Conservation (phyloP, 2,329 filamentous ascomycete species). For the Scytalidium sp. region DNA sequence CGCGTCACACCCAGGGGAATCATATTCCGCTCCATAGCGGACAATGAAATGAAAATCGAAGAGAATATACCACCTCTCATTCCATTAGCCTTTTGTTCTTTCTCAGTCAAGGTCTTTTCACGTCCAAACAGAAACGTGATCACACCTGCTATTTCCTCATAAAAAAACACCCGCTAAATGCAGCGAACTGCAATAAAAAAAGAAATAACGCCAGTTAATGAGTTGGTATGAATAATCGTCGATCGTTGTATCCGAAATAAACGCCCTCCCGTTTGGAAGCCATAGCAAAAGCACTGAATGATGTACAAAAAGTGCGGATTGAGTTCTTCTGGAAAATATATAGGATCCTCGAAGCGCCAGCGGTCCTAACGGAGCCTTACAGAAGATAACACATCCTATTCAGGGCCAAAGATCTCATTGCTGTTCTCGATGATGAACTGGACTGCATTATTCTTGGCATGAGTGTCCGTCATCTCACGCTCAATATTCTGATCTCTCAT, state of each 20-base stretch:
- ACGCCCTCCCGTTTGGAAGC: background rate
- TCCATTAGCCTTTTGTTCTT: background rate
- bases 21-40: background rate
- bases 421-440: slow-evolving; percentile 93
- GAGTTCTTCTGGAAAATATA: background rate
- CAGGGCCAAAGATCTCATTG: slow-evolving; percentile 67
- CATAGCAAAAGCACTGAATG: background rate
- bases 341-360: background rate
- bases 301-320: background rate
- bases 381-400: background rate
- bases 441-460: slow-evolving; percentile 85
- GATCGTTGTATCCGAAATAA: background rate
- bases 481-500: slow-evolving; percentile 90
- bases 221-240: background rate
- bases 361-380: background rate
- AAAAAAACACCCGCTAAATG: background rate
- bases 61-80: background rate
- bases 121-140: background rate
- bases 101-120: background rate
- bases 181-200: background rate
- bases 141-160: background rate
- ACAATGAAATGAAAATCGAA: background rate
- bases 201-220: background rate
- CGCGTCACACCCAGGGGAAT: background rate
- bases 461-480: slow-evolving; percentile 94